Base-by-base conservation (phyloP, 2,329 filamentous ascomycete genomes). In the Botrytis sinoallii region DNA sequence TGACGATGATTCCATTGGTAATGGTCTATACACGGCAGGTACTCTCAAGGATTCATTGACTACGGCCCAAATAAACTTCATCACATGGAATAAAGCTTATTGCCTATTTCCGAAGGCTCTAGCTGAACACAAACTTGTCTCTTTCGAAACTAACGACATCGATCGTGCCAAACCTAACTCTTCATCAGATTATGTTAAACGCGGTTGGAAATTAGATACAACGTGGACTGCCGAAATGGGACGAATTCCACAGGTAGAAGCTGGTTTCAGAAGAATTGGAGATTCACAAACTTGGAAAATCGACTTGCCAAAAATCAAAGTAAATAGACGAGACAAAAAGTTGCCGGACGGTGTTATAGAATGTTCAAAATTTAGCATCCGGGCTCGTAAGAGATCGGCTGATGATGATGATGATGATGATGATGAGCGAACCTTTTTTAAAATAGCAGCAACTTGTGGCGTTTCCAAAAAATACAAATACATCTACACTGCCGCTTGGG, bases 211-310 rank as follows among this genome's bases (percentile, higher is more conserved):
- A 2, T 35, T 60, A n/a, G 4, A 61, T 16, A 40, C 0, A 22
- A 29, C 25, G 16, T n/a, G 38, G 38, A 25, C 8, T 20, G 14
- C 22, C 8, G 38, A 42, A 5, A 20, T 35, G 46, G 22, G 3
- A 1, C 46, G 8, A 22, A 4, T 22, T 10, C 6, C 6, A 20
- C 20, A 4, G 25, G 4, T 4, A 10, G 3, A 10, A 22, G 4
- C 1, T 48, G 46, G 8, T 8, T 48, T 48, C 46, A 10, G 46
- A 48, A 63, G 38, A 29, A 29, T 63, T 25, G 60, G 60, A 42
- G 38, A 63, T 42, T 42, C 25, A 1, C 8, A n/a, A 16, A 63
- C 38, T 29, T 42, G 60, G 60, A 38, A 18, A 35, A 25, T 16
- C 59, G 25, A 40, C 20, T 16, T 61, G 20, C 22, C 35, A n/a